Evolutionary conservation across 306 rosid genomes (phyloP).

Genomic region (Urtica urens): DNA sequence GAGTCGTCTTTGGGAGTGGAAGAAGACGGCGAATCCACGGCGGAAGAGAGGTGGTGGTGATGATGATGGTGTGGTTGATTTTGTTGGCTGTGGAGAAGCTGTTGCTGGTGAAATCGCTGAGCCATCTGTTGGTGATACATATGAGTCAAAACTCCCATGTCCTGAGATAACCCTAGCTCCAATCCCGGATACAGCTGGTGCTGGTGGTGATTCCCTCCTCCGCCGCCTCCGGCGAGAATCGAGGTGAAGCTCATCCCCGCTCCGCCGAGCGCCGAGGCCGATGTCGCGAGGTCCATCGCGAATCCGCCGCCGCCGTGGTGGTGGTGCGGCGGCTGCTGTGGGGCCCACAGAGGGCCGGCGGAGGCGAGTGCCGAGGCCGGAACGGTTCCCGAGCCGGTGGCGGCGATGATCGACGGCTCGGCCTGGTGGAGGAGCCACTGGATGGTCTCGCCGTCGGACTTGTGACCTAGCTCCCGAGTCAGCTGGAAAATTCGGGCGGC

Average conservation of each 20-base stretch:
- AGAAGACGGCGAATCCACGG: too few species aligned
- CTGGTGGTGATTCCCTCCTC: neutral
- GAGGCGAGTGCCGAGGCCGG: conserved; percentile 89
- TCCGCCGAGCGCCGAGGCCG: conserved; percentile 44
- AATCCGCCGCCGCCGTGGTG: conserved; percentile 27
- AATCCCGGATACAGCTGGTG: conserved; percentile 67
- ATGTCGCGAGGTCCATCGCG: conserved; percentile 55
- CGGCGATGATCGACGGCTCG: conserved; percentile 79
- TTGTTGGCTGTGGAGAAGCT: neutral
- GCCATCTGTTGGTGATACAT: conserved; percentile 98
- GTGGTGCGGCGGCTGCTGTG: neutral
- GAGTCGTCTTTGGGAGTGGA: conserved; percentile 64
- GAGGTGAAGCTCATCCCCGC: conserved; percentile 79
- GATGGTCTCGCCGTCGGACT: conserved; percentile 95
- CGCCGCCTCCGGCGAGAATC: conserved; percentile 63
- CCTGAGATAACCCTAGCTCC: conserved; percentile 87
- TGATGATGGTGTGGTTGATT: conserved; percentile 19
- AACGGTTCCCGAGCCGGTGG: conserved; percentile 83
- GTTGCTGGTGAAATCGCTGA: conserved; percentile 22
- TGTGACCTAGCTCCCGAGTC: conserved; percentile 90
- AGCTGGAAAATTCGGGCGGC: conserved; percentile 91
- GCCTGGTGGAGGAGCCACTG: conserved; percentile 95
- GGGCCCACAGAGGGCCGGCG: conserved; percentile 26
- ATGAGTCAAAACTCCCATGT: conserved; percentile 84
- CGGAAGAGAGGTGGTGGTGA: conserved; percentile 32